These are phyloP conservation scores for Ettlia oleoabundans DNA, from an alignment of 139 green algal species.

Conservation along the genomic window DNA sequence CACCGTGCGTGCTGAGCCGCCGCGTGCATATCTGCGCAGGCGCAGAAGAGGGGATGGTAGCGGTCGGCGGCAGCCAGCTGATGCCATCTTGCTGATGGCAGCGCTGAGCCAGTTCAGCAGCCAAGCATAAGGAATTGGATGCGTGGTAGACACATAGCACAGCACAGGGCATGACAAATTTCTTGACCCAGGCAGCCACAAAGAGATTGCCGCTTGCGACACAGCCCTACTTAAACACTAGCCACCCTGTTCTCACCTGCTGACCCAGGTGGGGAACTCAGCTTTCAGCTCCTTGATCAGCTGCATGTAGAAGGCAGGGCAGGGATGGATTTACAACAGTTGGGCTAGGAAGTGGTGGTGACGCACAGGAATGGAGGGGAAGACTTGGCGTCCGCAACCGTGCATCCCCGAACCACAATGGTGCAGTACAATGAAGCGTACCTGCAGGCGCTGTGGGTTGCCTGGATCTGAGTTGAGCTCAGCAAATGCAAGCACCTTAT, in stretches of 20 bases:
- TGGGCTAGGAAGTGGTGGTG: too few species aligned
- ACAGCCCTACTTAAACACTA: too few species aligned
- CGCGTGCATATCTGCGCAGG: constrained; percentile 64
- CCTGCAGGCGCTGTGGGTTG: neutral
- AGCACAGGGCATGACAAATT: too few species aligned
- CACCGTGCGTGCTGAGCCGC: constrained; percentile 55
- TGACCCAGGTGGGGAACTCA: constrained; percentile 45
- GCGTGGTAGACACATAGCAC: too few species aligned
- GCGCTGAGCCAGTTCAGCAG: too few species aligned
- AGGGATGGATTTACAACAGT: too few species aligned
- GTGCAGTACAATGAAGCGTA: neutral
- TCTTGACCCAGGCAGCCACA: too few species aligned
- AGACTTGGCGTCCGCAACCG: neutral
- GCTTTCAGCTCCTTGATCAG: constrained; percentile 54
- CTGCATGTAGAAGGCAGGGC: neutral
- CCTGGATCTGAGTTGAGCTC: neutral
- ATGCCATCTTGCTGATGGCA: too few species aligned
- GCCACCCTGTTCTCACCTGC: neutral
- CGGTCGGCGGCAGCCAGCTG: too few species aligned
- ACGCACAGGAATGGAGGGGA: neutral
- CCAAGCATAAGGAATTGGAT: too few species aligned
- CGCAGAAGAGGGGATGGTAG: neutral
- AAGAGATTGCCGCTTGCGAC: too few species aligned
- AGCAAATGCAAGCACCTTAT: neutral
- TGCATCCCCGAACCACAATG: neutral